Evolutionary conservation across 2,329 filamentous ascomycete genomes (phyloP).

Genomic region (Didymella arachidicola): DNA sequence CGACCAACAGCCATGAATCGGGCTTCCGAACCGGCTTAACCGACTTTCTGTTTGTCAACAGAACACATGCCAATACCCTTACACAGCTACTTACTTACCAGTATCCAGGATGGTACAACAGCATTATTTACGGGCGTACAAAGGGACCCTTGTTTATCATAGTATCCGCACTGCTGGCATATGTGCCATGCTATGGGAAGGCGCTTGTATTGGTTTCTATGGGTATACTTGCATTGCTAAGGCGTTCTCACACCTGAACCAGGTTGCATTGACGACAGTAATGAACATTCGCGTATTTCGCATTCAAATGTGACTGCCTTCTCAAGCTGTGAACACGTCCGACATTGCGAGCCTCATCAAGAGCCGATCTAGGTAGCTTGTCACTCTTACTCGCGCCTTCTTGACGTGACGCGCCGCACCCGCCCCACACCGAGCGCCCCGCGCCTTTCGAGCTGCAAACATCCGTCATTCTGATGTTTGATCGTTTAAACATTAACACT

Average conservation of each 20-base stretch:
- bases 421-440: conserved; percentile 17
- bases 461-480: conserved; percentile 10
- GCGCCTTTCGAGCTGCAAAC: conserved; percentile 1
- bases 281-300: conserved; percentile 15
- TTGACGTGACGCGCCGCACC: conserved; percentile 10
- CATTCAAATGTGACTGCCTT: neutral
- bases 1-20: conserved; percentile 24
- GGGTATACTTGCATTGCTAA: conserved; percentile 37
- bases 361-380: neutral
- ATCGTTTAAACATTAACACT: conserved; percentile 1
- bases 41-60: conserved; percentile 21
- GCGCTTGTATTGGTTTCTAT: conserved; percentile 25
- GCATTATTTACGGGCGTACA: conserved; percentile 13
- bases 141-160: conserved; percentile 9
- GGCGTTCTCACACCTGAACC: conserved; percentile 27
- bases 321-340: neutral
- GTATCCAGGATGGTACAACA: conserved; percentile 15
- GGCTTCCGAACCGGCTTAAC: neutral
- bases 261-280: conserved; percentile 21
- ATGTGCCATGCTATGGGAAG: conserved; percentile 19
- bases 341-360: neutral
- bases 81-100: conserved; percentile 15
- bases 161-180: conserved; percentile 5
- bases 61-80: conserved; percentile 45
- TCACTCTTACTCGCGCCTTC: neutral